phyloP scores from a whole-genome alignment of 495 filamentous ascomycete species.

The Hyaloscypha finlandica region DNA sequence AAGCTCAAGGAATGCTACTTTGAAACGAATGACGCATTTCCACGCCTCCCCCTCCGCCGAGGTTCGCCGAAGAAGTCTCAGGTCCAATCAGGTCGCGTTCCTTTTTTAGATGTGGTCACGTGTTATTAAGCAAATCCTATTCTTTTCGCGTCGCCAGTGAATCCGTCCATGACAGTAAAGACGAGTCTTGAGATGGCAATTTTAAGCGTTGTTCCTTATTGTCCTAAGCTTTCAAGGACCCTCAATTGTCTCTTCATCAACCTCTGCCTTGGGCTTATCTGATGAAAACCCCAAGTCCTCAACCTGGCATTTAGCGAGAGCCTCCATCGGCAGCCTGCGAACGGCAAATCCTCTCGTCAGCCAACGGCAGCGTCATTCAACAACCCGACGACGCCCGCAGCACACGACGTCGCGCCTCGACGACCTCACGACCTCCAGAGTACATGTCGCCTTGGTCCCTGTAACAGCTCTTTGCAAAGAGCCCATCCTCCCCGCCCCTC shows the following conservation, averaged over 20 bases:
- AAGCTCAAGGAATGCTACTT: background rate
- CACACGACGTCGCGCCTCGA: background rate
- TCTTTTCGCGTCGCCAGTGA: background rate
- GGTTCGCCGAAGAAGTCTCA: background rate
- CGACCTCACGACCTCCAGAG: background rate
- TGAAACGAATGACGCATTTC: background rate
- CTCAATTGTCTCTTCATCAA: background rate
- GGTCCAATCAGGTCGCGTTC: background rate
- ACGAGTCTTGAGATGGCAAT: background rate
- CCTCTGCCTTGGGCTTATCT: background rate
- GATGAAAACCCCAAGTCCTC: background rate
- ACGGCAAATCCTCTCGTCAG: conserved; percentile 8
- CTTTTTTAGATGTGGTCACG: background rate
- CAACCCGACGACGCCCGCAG: background rate
- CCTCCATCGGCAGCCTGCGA: background rate
- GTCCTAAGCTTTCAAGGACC: background rate
- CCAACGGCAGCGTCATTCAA: conserved; percentile 11
- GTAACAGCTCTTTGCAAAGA: conserved; percentile 18
- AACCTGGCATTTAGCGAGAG: background rate
- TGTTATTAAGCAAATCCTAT: background rate
- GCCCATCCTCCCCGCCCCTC: conserved; percentile 1
- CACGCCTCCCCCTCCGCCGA: background rate
- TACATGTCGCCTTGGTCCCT: conserved; percentile 18
- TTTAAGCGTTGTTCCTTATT: background rate
- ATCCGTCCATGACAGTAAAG: background rate